Percentiles rank a stretch among this genome's conserved stretches.
These are phyloP conservation scores for Aspergillus proliferans DNA, from an alignment of 2,329 filamentous ascomycete species.

Conservation along the genomic window DNA sequence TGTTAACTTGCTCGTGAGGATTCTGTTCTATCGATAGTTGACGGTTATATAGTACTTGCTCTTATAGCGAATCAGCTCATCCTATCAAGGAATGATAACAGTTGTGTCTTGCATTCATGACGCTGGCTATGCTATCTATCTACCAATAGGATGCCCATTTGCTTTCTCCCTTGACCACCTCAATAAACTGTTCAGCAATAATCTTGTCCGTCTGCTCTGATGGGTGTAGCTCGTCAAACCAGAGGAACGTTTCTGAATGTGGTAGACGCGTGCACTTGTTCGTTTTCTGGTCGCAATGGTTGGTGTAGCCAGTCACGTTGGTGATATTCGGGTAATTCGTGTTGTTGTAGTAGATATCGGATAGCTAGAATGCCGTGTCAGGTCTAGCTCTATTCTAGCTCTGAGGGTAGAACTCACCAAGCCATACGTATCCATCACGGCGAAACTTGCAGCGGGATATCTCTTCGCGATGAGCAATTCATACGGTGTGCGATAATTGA, in stretches of 20 bases:
- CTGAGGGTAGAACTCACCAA: constrained; percentile 36
- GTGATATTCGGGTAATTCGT: constrained; percentile 48
- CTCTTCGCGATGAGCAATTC: constrained; percentile 37
- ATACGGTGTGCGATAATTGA: constrained; percentile 46
- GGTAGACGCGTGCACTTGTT: constrained; percentile 37
- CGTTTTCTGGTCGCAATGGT: constrained; percentile 46
- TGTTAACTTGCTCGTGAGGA: too few relatives aligned
- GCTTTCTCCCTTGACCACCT: constrained; percentile 46
- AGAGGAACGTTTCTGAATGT: constrained; percentile 58
- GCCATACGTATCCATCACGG: constrained; percentile 61
- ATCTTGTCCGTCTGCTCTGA: constrained; percentile 56
- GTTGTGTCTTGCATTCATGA: too few relatives aligned
- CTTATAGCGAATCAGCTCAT: too few relatives aligned
- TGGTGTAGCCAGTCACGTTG: constrained; percentile 55
- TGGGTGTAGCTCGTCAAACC: constrained; percentile 70
- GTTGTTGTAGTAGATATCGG: constrained; percentile 60
- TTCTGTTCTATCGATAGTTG: background rate
- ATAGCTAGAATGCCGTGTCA: constrained; percentile 36
- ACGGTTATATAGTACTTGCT: background rate
- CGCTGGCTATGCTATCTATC: background rate
- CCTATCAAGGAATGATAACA: too few relatives aligned
- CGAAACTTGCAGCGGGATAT: constrained; percentile 54
- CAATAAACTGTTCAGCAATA: constrained; percentile 52
- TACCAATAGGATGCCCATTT: constrained; percentile 23
- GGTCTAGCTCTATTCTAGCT: background rate